Conservation (phyloP, 345 rosid genomes). For the Citrus inodora region DNA sequence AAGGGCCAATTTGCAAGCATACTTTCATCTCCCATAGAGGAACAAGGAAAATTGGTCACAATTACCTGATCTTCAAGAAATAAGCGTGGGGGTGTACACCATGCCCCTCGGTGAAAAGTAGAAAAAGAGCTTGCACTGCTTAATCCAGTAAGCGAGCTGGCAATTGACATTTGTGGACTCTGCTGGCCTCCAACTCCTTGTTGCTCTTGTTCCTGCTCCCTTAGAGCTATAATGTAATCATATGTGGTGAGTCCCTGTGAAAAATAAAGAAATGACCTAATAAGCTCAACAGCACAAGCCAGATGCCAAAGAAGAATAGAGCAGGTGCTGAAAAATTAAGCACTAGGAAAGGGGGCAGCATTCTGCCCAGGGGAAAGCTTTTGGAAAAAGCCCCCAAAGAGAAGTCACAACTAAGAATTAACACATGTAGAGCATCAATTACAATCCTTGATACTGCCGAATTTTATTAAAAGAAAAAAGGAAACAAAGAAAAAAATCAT, state of each 20-base stretch:
- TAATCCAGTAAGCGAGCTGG: slow-evolving; percentile 89
- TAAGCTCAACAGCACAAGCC: neutral
- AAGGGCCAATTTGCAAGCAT: neutral
- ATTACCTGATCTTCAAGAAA: slow-evolving; percentile 97
- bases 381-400: neutral
- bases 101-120: slow-evolving; percentile 89
- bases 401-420: neutral
- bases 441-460: neutral
- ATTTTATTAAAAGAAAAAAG: too few species aligned
- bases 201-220: slow-evolving; percentile 97
- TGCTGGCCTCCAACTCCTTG: slow-evolving; percentile 87
- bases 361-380: neutral
- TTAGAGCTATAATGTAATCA: slow-evolving; percentile 91
- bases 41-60: neutral
- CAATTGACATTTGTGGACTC: slow-evolving; percentile 95
- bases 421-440: neutral
- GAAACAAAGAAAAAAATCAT: neutral
- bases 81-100: slow-evolving; percentile 97
- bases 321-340: neutral
- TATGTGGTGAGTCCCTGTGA: slow-evolving; percentile 96
- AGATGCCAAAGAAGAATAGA: neutral
- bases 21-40: neutral
- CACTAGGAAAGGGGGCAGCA: neutral
- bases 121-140: slow-evolving; percentile 97
- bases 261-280: slow-evolving; percentile 3